phyloP scores from a whole-genome alignment of 768 basidiomycete species.

The Trametes cubensis region DNA sequence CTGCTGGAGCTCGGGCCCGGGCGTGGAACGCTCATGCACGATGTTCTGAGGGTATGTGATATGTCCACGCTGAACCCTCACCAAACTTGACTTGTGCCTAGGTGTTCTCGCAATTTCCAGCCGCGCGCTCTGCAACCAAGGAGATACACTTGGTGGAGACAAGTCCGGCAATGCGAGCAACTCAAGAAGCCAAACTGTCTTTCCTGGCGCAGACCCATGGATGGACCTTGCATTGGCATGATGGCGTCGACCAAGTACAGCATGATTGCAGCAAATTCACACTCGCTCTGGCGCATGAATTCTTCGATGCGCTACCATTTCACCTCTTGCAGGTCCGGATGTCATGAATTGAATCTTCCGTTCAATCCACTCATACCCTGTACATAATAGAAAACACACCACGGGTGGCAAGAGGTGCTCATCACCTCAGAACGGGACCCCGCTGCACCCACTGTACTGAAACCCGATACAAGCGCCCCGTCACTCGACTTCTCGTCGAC shows the following conservation, averaged over 20 bases:
- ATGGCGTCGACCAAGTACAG: slow-evolving; percentile 69
- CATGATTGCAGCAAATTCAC: slow-evolving; percentile 60
- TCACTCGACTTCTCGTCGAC: slow-evolving; percentile 19
- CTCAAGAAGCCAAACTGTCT: slow-evolving; percentile 60
- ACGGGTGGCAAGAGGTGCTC: slow-evolving; percentile 87
- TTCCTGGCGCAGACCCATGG: slow-evolving; percentile 33
- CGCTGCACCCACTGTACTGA: slow-evolving; percentile 33
- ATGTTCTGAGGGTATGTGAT: slow-evolving; percentile 75
- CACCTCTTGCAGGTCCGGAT: slow-evolving; percentile 80
- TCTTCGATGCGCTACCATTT: slow-evolving; percentile 95
- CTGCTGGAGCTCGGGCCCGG: slow-evolving; percentile 94
- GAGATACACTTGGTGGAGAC: slow-evolving; percentile 82
- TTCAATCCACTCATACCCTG: neutral
- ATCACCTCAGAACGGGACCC: slow-evolving; percentile 55
- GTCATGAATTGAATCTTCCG: neutral
- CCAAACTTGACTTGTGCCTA: slow-evolving; percentile 28
- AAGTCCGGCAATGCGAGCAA: slow-evolving; percentile 61
- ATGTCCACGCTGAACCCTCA: neutral
- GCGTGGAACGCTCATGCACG: slow-evolving; percentile 87
- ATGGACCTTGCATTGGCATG: slow-evolving; percentile 66
- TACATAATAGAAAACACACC: slow-evolving; percentile 61
- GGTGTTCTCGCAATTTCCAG: slow-evolving; percentile 55
- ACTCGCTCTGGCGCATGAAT: slow-evolving; percentile 92
- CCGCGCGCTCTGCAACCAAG: slow-evolving; percentile 38
- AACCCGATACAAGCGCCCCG: slow-evolving; percentile 18